Evolutionary conservation across 495 filamentous ascomycete species (phyloP), one percentile per base, ranked within the genome.

Genomic region (Evansstolkia leycettana): DNA sequence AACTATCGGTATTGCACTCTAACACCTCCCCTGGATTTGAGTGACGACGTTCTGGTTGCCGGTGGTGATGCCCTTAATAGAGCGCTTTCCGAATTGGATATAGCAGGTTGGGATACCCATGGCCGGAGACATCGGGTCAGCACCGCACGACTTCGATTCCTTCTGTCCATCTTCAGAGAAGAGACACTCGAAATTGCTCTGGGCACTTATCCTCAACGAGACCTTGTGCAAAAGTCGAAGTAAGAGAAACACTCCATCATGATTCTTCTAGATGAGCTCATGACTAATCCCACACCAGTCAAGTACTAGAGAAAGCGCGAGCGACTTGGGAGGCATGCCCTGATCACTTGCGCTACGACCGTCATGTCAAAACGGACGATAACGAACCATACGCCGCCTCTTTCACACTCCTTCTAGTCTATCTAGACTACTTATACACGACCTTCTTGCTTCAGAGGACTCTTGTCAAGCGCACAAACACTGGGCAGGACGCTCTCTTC

Each of bases 101-200:
- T 45, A 2, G 48, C 57, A 3, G 76, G 75, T 0, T 80, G 76
- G 76, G 69, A 69, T 35, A 63, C 55, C 0, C 42, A 58, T 11
- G 63, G 59, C 0, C 32, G 38, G 6, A 47, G 62, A 7, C 38
- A 63, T 17, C 46, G 58, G 17, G 60, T 60, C 20, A 67, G 64
- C 3, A 52, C 58, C 30, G 43, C 64, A 10, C 62, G 75, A 3
- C 58, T 73, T 5, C 65, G 72, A 25, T 59, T 69, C 13, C 50
- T 65, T 2, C 51, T 77, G 7, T 51, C 66, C 0, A 39, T 62
- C 3, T 59, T 72, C 7, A 49, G 67, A 11, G 76, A 80, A 36
- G 65, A 76, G 36, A 68, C 78, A 10, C 62, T 81, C 13, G 66
- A 76, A 38, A 65, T 79, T 13, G 70, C 73, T 10, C 46, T 79